phyloP scores from a whole-genome alignment of 2,329 filamentous ascomycete species.

The Scopulariopsis brevicaulis region DNA sequence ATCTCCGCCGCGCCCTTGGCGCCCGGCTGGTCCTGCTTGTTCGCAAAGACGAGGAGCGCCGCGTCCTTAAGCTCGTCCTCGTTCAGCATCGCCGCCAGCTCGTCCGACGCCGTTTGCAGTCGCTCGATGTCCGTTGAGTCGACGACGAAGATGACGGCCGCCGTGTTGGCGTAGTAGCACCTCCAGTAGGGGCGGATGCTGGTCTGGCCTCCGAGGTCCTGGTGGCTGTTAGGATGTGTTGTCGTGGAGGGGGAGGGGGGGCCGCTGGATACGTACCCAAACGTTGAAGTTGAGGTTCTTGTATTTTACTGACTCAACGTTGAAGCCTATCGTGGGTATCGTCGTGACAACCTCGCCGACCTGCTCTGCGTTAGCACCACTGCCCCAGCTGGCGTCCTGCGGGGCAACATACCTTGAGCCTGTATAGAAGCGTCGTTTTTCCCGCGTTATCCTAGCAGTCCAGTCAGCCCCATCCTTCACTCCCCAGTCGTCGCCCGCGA shows the following conservation, averaged over 20 bases:
- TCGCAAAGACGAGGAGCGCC: conserved; percentile 87
- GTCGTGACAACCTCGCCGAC: conserved; percentile 98
- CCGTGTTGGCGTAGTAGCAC: conserved; percentile 98
- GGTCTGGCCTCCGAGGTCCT: conserved; percentile 96
- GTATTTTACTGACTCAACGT: conserved; percentile 97
- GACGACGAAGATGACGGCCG: conserved; percentile 96
- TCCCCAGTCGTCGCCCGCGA: background rate
- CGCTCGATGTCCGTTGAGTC: conserved; percentile 97
- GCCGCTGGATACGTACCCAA: conserved; percentile 53
- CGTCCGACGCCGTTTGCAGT: conserved; percentile 82
- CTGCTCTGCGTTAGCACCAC: conserved; percentile 29
- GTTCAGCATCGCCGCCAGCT: conserved; percentile 88
- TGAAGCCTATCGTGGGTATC: conserved; percentile 98
- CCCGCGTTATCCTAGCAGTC: conserved; percentile 81
- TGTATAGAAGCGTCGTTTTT: conserved; percentile 94
- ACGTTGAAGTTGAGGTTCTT: conserved; percentile 98
- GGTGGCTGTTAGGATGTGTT: background rate
- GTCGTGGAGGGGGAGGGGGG: background rate
- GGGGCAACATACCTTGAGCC: conserved; percentile 61
- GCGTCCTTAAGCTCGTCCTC: conserved; percentile 95
- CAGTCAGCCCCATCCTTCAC: background rate
- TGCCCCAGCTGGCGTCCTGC: background rate
- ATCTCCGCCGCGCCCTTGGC: conserved; percentile 96
- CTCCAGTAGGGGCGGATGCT: conserved; percentile 97
- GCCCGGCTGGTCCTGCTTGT: conserved; percentile 97